phyloP scores from a whole-genome alignment of 495 filamentous ascomycete species.

The Aspergillus panamensis region DNA sequence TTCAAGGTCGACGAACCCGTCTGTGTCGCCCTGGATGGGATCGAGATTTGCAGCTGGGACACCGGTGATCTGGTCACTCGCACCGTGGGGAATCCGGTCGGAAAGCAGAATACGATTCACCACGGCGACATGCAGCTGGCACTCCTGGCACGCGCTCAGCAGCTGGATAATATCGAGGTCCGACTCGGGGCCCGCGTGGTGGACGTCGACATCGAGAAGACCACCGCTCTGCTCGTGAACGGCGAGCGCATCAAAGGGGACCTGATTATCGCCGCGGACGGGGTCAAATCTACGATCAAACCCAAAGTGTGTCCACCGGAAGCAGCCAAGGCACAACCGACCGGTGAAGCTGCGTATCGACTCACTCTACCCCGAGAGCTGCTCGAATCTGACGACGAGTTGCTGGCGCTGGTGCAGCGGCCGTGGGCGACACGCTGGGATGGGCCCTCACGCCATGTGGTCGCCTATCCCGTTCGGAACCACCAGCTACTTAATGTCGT shows the following conservation, averaged over 20 bases:
- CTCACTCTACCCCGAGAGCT: not conserved
- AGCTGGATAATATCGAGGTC: not conserved
- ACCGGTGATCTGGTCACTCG: not conserved
- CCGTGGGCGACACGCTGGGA: not conserved
- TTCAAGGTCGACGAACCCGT: not conserved
- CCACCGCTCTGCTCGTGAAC: not conserved
- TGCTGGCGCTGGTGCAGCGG: not conserved
- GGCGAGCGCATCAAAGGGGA: not conserved
- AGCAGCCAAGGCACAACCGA: not conserved
- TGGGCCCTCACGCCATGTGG: not conserved
- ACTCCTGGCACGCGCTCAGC: not conserved
- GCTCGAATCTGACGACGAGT: not conserved
- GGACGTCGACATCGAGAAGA: not conserved
- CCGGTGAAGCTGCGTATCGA: not conserved
- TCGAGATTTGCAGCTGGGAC: not conserved
- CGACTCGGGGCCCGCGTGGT: not conserved
- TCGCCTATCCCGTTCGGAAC: not conserved
- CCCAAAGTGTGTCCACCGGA: not conserved
- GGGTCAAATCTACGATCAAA: not conserved
- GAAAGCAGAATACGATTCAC: not conserved
- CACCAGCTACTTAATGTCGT: not conserved
- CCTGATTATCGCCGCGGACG: not conserved
- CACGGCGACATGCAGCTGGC: not conserved
- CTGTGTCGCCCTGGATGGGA: not conserved
- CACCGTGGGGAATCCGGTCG: not conserved